Evolutionary conservation across 805 yeast species (phyloP), one percentile per base, ranked within the genome.

Genomic region (Candida maltosa): DNA sequence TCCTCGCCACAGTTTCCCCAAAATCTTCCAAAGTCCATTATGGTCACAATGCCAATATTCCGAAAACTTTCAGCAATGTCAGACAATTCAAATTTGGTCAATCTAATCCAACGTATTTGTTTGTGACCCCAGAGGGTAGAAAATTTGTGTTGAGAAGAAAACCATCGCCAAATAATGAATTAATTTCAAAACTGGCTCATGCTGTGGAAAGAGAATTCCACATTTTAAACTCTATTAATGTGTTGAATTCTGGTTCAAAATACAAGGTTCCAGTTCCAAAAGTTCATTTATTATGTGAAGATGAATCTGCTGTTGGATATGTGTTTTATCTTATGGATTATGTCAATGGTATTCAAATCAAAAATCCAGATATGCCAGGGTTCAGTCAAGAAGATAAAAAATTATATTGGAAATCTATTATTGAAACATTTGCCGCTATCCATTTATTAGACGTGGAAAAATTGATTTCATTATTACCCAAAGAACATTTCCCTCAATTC

Each of bases 321-420:
- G 79, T 73, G 4, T 78, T 78, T 47, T 78, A 78, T 45, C 48
- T 78, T 10, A 78, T 79, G 83, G 76, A 76, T 47, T 78, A 71
- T 45, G 62, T 78, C 8, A 61, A 70, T 23, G 85, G 85, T 2
- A 58, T 73, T 11, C 75, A 70, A 40, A 75, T 78, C 52, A 79
- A 73, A 39, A 69, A 69, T 35, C 80, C 83, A 0, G 61, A 63
- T 2, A 57, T 78, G 60, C 58, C 64, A 2, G 65, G 61, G 0
- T 38, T 68, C 2, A 40, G 60, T 1, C 10, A 12, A 4, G 46
- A 37, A 1, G 59, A 57, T 31, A 58, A 55, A 28, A 31, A 37
- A 1, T 36, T 39, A 18, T 58, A 67, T 34, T 77, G 83, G 81
- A 37, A 56, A 4, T 62, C 77, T 0, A 73, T 75, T 6, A 59